Evolutionary conservation across 2,329 filamentous ascomycete species (phyloP).

Genomic region (Aspergillus puulaauensis): DNA sequence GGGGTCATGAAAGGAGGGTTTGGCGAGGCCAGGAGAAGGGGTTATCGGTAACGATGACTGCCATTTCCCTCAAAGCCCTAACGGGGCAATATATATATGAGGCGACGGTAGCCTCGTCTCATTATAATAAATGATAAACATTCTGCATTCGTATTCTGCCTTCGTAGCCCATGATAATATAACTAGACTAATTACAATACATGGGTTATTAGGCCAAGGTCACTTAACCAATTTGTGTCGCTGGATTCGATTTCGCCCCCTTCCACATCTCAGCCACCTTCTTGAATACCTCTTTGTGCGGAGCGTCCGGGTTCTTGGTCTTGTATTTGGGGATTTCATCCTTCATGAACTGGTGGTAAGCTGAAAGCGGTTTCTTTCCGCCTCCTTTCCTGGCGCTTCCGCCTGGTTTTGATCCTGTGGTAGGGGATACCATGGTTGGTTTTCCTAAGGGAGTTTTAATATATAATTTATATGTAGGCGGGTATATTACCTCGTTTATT

Average conservation of each 20-base stretch:
- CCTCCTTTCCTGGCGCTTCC: not conserved
- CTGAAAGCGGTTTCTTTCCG: not conserved
- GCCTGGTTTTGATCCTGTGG: not conserved
- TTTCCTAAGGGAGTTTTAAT: not conserved
- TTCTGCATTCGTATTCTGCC: not conserved
- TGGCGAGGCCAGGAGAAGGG: slow-evolving; percentile 33
- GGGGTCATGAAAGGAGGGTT: slow-evolving; percentile 28
- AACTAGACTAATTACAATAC: not conserved
- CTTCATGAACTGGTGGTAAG: not conserved
- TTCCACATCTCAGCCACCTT: not conserved
- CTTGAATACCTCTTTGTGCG: not conserved
- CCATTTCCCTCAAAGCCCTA: not conserved
- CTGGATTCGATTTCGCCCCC: not conserved
- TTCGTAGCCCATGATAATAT: not conserved
- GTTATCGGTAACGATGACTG: slow-evolving; percentile 29
- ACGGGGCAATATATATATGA: not conserved
- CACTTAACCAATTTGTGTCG: not conserved
- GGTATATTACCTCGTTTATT: not conserved
- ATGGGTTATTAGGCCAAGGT: not conserved
- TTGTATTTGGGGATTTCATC: not conserved
- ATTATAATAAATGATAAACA: not conserved
- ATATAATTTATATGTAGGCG: not conserved
- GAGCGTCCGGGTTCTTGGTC: not conserved
- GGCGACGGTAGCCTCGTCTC: not conserved
- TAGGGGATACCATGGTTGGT: not conserved